A percentile compares a stretch with the other conserved stretches of the same genome.
Evolutionary conservation across 192 early-diverging fungal genomes (phyloP).

Genomic region (Umbelopsis vinacea): DNA sequence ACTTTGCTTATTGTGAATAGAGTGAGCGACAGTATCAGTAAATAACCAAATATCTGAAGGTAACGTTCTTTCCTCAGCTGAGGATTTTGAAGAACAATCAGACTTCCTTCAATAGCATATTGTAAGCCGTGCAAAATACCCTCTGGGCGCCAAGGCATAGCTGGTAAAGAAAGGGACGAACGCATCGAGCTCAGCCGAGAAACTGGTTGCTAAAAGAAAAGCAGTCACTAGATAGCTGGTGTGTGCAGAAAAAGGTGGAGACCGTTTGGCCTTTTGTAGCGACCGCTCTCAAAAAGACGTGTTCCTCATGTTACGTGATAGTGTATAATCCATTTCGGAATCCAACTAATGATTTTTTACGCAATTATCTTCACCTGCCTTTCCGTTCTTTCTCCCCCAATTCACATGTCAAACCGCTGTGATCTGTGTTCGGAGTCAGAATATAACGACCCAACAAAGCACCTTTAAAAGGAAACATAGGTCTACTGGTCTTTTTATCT

Average conservation of each 20-base stretch:
- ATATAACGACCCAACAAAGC: conserved; percentile 15
- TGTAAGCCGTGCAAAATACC: conserved; percentile 44
- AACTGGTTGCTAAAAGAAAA: not conserved
- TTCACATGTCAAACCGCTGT: conserved; percentile 11
- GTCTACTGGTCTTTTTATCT: conserved; percentile 1
- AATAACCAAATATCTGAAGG: conserved; percentile 43
- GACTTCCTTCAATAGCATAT: conserved; percentile 49
- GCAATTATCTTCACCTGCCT: not conserved
- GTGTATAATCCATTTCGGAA: not conserved
- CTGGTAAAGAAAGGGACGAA: not conserved
- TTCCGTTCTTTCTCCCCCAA: not conserved
- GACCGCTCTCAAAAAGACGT: no score
- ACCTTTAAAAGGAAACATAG: conserved; percentile 15
- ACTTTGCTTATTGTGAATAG: conserved; percentile 49
- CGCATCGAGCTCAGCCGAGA: not conserved
- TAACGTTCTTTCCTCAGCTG: conserved; percentile 48
- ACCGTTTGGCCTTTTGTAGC: no score
- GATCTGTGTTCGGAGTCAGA: conserved; percentile 1
- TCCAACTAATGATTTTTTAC: no score
- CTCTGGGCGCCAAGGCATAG: conserved; percentile 19
- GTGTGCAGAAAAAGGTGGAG: no score
- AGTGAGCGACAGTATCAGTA: conserved; percentile 44
- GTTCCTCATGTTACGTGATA: not conserved
- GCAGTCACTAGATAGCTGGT: not conserved
- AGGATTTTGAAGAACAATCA: conserved; percentile 50